Conservation (phyloP, 2,329 filamentous ascomycete species). For the Venturia asperata region DNA sequence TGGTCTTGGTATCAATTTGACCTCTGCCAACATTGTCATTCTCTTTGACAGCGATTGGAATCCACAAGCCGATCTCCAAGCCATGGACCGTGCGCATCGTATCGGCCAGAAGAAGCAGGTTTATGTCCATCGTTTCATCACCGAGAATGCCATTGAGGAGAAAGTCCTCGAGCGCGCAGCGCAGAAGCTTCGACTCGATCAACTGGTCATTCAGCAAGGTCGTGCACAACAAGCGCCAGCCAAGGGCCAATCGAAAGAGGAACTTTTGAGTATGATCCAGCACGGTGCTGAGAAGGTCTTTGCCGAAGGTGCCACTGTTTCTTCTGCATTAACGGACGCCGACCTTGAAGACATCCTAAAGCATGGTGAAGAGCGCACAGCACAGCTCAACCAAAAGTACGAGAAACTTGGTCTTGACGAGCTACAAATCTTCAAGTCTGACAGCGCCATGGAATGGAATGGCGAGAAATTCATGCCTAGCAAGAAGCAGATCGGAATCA, state of each 20-base stretch:
- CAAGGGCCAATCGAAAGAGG: constrained; percentile 92
- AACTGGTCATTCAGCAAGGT: constrained; percentile 96
- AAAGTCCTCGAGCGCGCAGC: constrained; percentile 95
- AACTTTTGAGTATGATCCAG: constrained; percentile 95
- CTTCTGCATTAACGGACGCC: constrained; percentile 59
- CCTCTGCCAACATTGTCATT: constrained; percentile 88
- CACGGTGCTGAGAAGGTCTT: constrained; percentile 97
- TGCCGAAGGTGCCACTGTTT: constrained; percentile 52
- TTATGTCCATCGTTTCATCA: constrained; percentile 91
- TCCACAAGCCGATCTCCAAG: constrained; percentile 93
- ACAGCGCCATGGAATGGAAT: constrained; percentile 98
- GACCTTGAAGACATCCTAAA: constrained; percentile 85
- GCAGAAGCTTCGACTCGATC: constrained; percentile 91
- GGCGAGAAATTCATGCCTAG: constrained; percentile 88
- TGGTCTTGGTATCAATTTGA: constrained; percentile 94
- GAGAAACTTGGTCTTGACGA: constrained; percentile 97
- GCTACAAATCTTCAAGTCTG: constrained; percentile 93
- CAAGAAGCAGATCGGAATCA: constrained; percentile 78
- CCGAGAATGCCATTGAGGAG: constrained; percentile 96
- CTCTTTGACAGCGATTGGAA: constrained; percentile 99
- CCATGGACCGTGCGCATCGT: constrained; percentile 97
- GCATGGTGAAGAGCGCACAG: constrained; percentile 81
- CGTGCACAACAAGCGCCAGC: constrained; percentile 74
- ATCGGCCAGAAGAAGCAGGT: constrained; percentile 99
- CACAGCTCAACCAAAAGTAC: constrained; percentile 85